A percentile compares a stretch with the other conserved stretches of the same genome.
Conservation (phyloP, 148 eudicot genomes). For the Fallopia convolvulus region DNA sequence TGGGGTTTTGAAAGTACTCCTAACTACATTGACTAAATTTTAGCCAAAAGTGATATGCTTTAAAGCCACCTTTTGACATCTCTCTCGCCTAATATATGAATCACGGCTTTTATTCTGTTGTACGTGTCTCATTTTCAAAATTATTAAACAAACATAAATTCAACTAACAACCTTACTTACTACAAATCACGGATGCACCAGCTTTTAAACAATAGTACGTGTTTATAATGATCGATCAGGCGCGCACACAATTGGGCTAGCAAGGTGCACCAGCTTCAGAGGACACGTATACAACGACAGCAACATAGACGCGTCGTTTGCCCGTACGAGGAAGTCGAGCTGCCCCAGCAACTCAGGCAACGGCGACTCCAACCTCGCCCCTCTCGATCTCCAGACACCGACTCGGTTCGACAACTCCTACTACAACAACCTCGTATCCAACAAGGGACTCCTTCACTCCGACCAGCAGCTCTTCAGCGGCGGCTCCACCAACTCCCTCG, state of each 20-base stretch:
- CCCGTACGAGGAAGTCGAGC: slow-evolving; percentile 15
- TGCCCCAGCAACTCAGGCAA: slow-evolving; percentile 31
- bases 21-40: too few species aligned
- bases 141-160: too few species aligned
- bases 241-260: slow-evolving; percentile 55
- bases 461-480: slow-evolving; percentile 54
- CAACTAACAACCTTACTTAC: background rate
- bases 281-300: slow-evolving; percentile 43
- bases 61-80: too few species aligned
- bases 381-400: slow-evolving; percentile 43
- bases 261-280: slow-evolving; percentile 45
- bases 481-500: slow-evolving; percentile 40
- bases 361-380: slow-evolving; percentile 44
- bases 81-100: too few species aligned
- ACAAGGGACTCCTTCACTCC: slow-evolving; percentile 42
- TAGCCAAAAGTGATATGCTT: too few species aligned
- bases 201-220: too few species aligned
- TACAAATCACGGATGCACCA: slow-evolving; percentile 1
- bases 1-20: too few species aligned
- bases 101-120: too few species aligned
- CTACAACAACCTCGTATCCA: slow-evolving; percentile 28
- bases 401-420: slow-evolving; percentile 38
- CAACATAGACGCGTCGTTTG: slow-evolving; percentile 38
- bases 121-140: too few species aligned
- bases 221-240: slow-evolving; percentile 17